These are phyloP conservation scores for Begonia loranthoides DNA, from an alignment of 306 rosid species.

Conservation along the genomic window DNA sequence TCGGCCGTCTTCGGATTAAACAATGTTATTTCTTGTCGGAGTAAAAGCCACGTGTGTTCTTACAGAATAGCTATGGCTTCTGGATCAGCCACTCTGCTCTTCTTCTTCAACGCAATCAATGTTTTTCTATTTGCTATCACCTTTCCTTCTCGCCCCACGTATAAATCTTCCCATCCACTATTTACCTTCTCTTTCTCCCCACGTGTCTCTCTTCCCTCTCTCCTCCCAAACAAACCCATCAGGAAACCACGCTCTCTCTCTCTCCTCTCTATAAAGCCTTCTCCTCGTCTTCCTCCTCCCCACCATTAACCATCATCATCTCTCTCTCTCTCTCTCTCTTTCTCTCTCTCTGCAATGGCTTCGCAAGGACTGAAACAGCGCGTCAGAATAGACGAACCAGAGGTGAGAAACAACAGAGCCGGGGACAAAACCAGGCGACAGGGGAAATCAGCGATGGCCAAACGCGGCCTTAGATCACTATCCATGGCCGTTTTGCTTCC, in stretches of 20 bases:
- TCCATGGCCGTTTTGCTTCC: constrained; percentile 35
- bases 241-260: not conserved
- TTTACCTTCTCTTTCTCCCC: constrained; percentile 14
- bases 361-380: constrained; percentile 39
- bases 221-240: constrained; percentile 3
- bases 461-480: constrained; percentile 60
- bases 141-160: too few species aligned
- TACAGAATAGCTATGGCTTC: too few species aligned
- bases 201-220: constrained; percentile 20
- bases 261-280: constrained; percentile 23
- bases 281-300: constrained; percentile 3
- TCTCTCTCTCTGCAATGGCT: constrained; percentile 26
- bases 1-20: too few species aligned
- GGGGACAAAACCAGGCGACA: constrained; percentile 7
- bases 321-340: not conserved
- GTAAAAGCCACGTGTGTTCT: too few species aligned
- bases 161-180: not conserved
- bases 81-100: too few species aligned
- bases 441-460: constrained; percentile 33
- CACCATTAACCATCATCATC: too few species aligned
- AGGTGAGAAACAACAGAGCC: not conserved
- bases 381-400: constrained; percentile 10
- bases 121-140: too few species aligned
- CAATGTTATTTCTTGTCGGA: too few species aligned
- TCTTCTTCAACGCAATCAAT: too few species aligned